These are phyloP conservation scores for Chaetomium strumarium DNA, from an alignment of 2,329 filamentous ascomycete genomes.

Conservation along the genomic window DNA sequence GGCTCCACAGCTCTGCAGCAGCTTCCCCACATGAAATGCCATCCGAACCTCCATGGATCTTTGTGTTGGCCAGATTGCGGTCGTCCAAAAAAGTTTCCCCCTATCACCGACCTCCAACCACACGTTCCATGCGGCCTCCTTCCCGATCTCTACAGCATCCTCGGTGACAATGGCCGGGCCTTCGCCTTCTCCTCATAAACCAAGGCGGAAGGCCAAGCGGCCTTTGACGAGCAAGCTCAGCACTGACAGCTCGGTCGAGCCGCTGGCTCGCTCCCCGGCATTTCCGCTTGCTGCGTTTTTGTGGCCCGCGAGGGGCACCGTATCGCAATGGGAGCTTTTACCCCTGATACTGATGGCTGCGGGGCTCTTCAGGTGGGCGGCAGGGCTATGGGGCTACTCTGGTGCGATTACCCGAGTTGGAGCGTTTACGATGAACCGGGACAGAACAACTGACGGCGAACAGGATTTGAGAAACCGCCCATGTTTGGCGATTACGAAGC, in stretches of 20 bases:
- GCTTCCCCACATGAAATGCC: neutral
- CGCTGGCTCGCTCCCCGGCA: conserved; percentile 55
- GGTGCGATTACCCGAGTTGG: conserved; percentile 42
- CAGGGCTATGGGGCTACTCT: conserved; percentile 91
- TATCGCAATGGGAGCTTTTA: conserved; percentile 87
- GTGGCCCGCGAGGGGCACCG: conserved; percentile 78
- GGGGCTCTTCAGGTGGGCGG: conserved; percentile 90
- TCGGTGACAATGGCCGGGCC: conserved; percentile 44
- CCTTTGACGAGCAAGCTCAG: conserved; percentile 29
- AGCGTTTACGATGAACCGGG: neutral
- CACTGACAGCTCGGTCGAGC: conserved; percentile 33
- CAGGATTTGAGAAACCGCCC: conserved; percentile 73
- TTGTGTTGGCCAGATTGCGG: conserved; percentile 21
- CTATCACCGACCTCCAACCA: neutral
- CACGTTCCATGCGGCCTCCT: conserved; percentile 22
- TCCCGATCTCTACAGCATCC: conserved; percentile 9
- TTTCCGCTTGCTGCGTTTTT: conserved; percentile 93
- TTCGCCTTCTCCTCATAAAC: conserved; percentile 51
- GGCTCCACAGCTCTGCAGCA: neutral
- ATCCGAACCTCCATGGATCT: conserved; percentile 10
- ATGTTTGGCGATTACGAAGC: conserved; percentile 98
- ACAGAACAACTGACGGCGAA: neutral
- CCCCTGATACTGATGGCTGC: conserved; percentile 82
- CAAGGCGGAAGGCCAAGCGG: conserved; percentile 53
- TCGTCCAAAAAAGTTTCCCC: conserved; percentile 3